phyloP scores from a whole-genome alignment of 306 rosid genomes.

The Alnus glutinosa region DNA sequence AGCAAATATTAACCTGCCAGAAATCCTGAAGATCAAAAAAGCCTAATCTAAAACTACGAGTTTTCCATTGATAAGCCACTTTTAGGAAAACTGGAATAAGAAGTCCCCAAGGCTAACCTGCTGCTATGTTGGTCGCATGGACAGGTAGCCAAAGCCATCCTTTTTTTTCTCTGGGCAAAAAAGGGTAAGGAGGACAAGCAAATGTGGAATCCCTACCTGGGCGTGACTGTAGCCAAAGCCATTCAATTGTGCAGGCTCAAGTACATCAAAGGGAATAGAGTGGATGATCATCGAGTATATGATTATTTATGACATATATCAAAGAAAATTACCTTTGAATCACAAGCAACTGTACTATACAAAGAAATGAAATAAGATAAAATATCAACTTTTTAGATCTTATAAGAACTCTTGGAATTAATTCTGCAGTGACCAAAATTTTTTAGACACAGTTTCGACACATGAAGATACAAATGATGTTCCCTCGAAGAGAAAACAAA shows the following conservation, averaged over 20 bases:
- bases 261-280: background rate
- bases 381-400: background rate
- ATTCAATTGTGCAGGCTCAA: background rate
- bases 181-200: no score
- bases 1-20: no score
- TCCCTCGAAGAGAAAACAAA: background rate
- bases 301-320: background rate
- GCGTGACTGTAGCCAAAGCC: no score
- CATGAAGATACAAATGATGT: background rate
- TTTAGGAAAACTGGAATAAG: background rate
- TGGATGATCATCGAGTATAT: background rate
- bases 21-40: no score
- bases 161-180: no score
- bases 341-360: background rate
- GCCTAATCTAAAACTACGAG: background rate
- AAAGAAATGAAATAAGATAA: background rate
- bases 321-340: background rate
- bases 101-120: no score
- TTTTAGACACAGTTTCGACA: background rate
- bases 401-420: background rate
- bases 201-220: no score
- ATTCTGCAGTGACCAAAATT: background rate
- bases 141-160: background rate
- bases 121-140: background rate
- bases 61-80: background rate